Conservation (phyloP, 371 early-diverging fungal genomes). For the Apophysomyces variabilis region DNA sequence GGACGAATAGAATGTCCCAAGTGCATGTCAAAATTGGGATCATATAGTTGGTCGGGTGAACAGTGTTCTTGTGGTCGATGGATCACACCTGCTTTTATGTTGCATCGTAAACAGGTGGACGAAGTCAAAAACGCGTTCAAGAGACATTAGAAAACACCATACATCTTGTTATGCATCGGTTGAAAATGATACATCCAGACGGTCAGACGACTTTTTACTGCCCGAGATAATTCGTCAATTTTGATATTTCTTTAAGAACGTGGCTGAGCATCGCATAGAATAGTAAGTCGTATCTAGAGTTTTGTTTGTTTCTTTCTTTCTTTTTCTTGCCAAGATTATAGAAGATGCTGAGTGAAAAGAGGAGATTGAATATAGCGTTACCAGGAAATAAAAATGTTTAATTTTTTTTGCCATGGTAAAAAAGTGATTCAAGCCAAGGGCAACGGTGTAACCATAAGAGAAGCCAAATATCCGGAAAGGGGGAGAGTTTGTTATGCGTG, state of each 20-base stretch:
- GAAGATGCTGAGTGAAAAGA: too few relatives aligned
- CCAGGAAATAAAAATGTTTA: too few relatives aligned
- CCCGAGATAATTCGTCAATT: background rate
- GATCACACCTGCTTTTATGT: conserved; percentile 86
- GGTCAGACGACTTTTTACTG: background rate
- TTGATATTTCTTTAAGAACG: conserved; percentile 5
- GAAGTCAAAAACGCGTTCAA: conserved; percentile 38
- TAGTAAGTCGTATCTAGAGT: background rate
- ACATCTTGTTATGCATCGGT: conserved; percentile 9
- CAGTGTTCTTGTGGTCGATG: conserved; percentile 89
- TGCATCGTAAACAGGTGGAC: conserved; percentile 81
- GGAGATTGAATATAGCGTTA: too few relatives aligned
- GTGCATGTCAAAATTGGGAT: conserved; percentile 82
- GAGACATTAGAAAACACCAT: conserved; percentile 12
- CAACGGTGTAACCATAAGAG: background rate
- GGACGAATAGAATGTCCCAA: conserved; percentile 86
- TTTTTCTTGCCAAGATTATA: background rate
- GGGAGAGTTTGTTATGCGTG: background rate
- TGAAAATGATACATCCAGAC: background rate
- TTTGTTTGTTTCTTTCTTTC: background rate
- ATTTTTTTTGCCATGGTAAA: too few relatives aligned
- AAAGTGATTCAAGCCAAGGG: too few relatives aligned
- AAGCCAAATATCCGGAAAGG: background rate
- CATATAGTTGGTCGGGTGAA: conserved; percentile 84
- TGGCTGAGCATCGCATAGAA: background rate